Percentiles rank a stretch among this genome's conserved stretches.
These are phyloP conservation scores for Fragaria nilgerrensis DNA, from an alignment of 306 rosid species.

Conservation along the genomic window DNA sequence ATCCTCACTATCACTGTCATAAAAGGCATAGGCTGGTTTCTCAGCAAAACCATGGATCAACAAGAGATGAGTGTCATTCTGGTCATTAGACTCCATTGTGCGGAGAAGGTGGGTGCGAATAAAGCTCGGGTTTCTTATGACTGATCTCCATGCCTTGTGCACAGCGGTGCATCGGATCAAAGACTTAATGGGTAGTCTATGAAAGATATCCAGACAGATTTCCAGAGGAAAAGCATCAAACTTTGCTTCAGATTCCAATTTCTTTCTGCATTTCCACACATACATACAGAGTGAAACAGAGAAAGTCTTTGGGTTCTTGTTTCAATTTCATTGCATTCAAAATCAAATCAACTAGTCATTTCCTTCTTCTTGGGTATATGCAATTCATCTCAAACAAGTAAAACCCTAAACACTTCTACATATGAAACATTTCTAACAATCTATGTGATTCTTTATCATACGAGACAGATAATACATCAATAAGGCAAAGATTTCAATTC, in stretches of 20 bases:
- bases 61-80: background rate
- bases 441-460: background rate
- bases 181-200: background rate
- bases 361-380: background rate
- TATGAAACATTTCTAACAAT: background rate
- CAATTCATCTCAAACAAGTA: background rate
- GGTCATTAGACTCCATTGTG: background rate
- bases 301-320: background rate
- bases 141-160: background rate
- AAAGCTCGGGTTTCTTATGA: background rate
- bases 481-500: background rate
- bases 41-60: background rate
- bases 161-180: constrained; percentile 4
- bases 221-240: constrained; percentile 2
- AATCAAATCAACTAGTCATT: background rate
- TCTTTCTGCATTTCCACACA: background rate
- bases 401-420: background rate
- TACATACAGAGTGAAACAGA: background rate
- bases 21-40: background rate
- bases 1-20: background rate
- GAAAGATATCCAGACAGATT: background rate
- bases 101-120: background rate
- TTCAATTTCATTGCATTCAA: background rate
- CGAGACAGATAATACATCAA: background rate
- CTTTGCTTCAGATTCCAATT: background rate